Evolutionary conservation across 495 filamentous ascomycete genomes (phyloP).

Genomic region (Penicillium ochrochloron): DNA sequence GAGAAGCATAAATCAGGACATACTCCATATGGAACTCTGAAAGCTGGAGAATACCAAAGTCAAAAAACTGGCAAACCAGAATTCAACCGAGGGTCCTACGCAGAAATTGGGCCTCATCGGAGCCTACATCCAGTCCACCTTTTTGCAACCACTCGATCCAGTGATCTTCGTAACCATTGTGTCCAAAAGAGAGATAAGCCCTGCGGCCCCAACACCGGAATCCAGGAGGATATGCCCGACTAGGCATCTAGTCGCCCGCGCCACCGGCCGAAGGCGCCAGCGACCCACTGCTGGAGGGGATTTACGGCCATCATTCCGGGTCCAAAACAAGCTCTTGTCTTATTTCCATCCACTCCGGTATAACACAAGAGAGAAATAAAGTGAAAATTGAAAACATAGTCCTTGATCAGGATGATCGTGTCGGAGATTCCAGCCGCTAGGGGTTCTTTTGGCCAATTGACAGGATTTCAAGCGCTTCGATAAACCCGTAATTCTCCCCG

Average conservation of each 20-base stretch:
- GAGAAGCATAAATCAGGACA: background rate
- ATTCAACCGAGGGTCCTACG: slow-evolving; percentile 21
- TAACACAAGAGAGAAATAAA: background rate
- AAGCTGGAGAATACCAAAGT: slow-evolving; percentile 9
- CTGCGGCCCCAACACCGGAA: slow-evolving; percentile 32
- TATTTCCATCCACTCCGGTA: background rate
- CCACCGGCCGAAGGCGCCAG: slow-evolving; percentile 31
- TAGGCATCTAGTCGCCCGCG: slow-evolving; percentile 33
- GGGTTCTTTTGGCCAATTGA: slow-evolving; percentile 20
- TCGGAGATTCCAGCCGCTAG: background rate
- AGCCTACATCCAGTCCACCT: slow-evolving; percentile 24
- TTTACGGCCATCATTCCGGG: slow-evolving; percentile 24
- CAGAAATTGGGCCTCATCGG: slow-evolving; percentile 23
- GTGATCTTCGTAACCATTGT: slow-evolving; percentile 27
- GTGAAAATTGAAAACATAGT: background rate
- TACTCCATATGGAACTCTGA: slow-evolving; percentile 6
- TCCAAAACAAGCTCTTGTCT: slow-evolving; percentile 24
- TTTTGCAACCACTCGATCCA: slow-evolving; percentile 28
- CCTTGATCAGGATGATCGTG: background rate
- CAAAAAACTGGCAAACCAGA: slow-evolving; percentile 5
- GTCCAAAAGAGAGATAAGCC: slow-evolving; percentile 35
- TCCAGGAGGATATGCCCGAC: slow-evolving; percentile 33
- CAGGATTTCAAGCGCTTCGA: slow-evolving; percentile 12
- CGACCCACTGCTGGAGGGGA: slow-evolving; percentile 25
- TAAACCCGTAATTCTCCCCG: background rate